A percentile compares a stretch with the other conserved stretches of the same genome.
phyloP scores from a whole-genome alignment of 305 asterid genomes.

The Fraxinus sp. region DNA sequence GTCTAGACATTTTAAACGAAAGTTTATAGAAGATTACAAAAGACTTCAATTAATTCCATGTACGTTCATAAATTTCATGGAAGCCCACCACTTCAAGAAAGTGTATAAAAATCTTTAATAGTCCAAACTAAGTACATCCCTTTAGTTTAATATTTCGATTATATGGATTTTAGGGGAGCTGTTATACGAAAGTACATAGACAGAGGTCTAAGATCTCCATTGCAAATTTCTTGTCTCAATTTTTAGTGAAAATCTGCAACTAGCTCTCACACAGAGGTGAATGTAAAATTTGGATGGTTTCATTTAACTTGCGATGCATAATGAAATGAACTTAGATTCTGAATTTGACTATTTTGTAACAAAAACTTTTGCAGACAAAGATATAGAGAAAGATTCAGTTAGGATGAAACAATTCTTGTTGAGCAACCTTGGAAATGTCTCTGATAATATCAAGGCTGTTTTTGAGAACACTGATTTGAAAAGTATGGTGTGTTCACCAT shows the following conservation, averaged over 20 bases:
- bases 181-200: not conserved
- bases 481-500: conserved; percentile 33
- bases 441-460: conserved; percentile 34
- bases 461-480: conserved; percentile 36
- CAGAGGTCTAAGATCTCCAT: not conserved
- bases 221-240: not conserved
- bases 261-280: not conserved
- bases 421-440: conserved; percentile 39
- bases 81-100: not conserved
- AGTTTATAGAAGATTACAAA: too few species aligned
- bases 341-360: not conserved
- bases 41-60: not conserved
- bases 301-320: not conserved
- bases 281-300: not conserved
- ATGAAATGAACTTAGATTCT: not conserved
- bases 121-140: not conserved
- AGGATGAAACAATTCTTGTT: conserved; percentile 53
- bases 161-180: not conserved
- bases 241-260: not conserved
- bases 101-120: not conserved
- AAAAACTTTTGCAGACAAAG: conserved; percentile 38
- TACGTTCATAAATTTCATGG: not conserved
- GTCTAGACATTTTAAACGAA: too few species aligned
- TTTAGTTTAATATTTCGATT: not conserved
- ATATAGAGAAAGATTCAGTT: conserved; percentile 38